Evolutionary conservation across 2,329 filamentous ascomycete genomes (phyloP).

Genomic region (Raffaelea ambrosiae): DNA sequence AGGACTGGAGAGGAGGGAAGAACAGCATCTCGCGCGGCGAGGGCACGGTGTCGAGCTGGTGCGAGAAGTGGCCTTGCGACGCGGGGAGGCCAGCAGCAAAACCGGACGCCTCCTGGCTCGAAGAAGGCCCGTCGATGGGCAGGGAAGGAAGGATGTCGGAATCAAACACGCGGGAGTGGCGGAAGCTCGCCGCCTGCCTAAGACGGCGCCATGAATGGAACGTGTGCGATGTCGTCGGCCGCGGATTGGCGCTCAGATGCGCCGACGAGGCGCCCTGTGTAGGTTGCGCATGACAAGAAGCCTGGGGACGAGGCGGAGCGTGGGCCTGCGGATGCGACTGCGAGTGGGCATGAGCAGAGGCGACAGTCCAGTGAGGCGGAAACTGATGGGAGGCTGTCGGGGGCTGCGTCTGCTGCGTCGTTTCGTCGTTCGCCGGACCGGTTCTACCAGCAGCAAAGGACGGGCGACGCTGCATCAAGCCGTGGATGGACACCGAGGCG

Average conservation of each 20-base stretch:
- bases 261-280: not conserved
- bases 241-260: constrained; percentile 9
- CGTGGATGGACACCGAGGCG: constrained; percentile 44
- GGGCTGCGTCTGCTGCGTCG: constrained; percentile 15
- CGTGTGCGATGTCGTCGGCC: constrained; percentile 39
- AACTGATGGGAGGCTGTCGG: not conserved
- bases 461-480: constrained; percentile 40
- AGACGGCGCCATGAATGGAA: constrained; percentile 39
- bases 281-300: not conserved
- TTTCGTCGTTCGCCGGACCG: not conserved
- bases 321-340: constrained; percentile 11
- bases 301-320: too few species aligned
- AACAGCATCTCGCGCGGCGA: constrained; percentile 25
- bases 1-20: constrained; percentile 3
- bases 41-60: constrained; percentile 24
- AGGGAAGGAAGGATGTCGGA: constrained; percentile 18
- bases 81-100: too few species aligned
- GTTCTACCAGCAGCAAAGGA: constrained; percentile 23
- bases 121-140: constrained; percentile 24
- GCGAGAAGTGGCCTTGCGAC: not conserved
- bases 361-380: constrained; percentile 9
- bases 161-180: constrained; percentile 38
- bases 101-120: constrained; percentile 24
- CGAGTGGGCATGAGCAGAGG: constrained; percentile 22
- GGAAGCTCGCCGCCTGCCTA: constrained; percentile 40